Evolutionary conservation across 345 rosid species (phyloP).

Genomic region (Draba incana): DNA sequence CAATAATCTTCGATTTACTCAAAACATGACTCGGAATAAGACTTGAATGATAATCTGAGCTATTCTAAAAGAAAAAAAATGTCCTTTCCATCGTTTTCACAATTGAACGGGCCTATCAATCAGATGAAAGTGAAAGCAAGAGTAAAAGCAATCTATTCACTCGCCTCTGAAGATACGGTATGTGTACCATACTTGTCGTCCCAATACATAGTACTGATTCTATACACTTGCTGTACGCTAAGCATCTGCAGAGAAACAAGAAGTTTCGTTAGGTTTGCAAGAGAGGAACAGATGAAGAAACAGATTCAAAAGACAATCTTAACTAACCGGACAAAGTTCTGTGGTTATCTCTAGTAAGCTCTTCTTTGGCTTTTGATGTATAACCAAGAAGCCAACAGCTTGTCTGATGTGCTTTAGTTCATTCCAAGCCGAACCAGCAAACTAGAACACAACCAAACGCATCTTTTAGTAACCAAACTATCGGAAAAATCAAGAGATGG

Average conservation of each 20-base stretch:
- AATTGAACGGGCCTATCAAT: neutral
- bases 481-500: slow-evolving; percentile 12
- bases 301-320: neutral
- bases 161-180: slow-evolving; percentile 89
- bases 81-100: too few relatives aligned
- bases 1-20: neutral
- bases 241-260: slow-evolving; percentile 66
- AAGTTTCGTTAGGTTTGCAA: slow-evolving; percentile 3
- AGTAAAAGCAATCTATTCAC: slow-evolving; percentile 24
- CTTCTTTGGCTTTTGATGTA: slow-evolving; percentile 98
- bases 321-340: slow-evolving; percentile 87
- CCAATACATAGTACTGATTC: slow-evolving; percentile 97
- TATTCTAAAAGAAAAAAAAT: too few relatives aligned
- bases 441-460: slow-evolving; percentile 52
- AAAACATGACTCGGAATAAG: slow-evolving; percentile 1
- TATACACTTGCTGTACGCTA: slow-evolving; percentile 85
- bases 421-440: slow-evolving; percentile 86
- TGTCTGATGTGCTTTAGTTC: slow-evolving; percentile 95
- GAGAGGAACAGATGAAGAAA: slow-evolving; percentile 7
- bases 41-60: neutral
- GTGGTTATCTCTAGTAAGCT: slow-evolving; percentile 82
- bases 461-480: slow-evolving; percentile 27
- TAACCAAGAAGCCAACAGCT: slow-evolving; percentile 98
- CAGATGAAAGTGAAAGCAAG: slow-evolving; percentile 7
- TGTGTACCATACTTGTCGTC: slow-evolving; percentile 96